phyloP scores from a whole-genome alignment of 129 eudicot genomes.

The Tagetes patula region DNA sequence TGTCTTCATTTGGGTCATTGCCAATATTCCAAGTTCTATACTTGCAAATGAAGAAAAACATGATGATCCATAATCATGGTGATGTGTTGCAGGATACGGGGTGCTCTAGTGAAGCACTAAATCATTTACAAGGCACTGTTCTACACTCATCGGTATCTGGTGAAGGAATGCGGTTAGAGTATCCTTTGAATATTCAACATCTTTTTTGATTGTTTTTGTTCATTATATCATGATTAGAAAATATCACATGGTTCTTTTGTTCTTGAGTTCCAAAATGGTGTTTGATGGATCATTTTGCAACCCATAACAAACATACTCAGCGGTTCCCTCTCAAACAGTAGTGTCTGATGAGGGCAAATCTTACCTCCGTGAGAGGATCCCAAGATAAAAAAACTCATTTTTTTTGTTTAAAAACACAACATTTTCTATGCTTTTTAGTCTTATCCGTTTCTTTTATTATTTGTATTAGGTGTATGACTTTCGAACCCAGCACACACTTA shows the following conservation, averaged over 20 bases:
- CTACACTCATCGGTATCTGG: constrained; percentile 71
- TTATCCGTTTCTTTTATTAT: not conserved
- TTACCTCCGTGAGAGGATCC: too few species aligned
- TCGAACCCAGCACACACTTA: not conserved
- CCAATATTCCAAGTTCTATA: not conserved
- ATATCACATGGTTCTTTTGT: not conserved
- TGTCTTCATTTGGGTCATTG: not conserved
- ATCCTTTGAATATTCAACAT: constrained; percentile 54
- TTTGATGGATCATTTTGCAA: not conserved
- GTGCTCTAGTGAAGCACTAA: constrained; percentile 74
- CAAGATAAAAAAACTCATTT: too few species aligned
- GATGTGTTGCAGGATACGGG: constrained; percentile 71
- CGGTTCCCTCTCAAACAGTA: too few species aligned
- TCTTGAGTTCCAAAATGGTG: not conserved
- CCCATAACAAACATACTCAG: not conserved
- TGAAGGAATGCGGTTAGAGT: constrained; percentile 96
- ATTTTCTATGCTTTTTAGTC: not conserved
- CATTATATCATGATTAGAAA: not conserved
- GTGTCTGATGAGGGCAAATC: too few species aligned
- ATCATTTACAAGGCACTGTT: constrained; percentile 74
- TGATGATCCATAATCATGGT: not conserved
- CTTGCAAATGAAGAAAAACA: not conserved
- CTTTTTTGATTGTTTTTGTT: not conserved
- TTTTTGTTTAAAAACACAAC: not conserved
- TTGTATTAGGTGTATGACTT: not conserved